These are phyloP conservation scores for Cyathus striatus DNA, from an alignment of 768 basidiomycete genomes.

Conservation along the genomic window DNA sequence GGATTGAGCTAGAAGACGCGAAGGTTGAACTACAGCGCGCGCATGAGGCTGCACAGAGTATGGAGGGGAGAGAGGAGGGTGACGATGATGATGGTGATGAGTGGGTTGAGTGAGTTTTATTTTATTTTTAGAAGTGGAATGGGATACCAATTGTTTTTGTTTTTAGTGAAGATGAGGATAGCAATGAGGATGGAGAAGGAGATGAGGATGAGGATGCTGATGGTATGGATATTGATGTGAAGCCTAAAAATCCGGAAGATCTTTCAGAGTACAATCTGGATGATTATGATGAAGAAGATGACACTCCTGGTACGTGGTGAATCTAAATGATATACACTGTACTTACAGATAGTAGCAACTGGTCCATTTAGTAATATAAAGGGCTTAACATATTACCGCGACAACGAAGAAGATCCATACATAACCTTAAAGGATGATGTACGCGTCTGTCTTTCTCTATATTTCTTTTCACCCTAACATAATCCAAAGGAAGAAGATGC, in stretches of 20 bases:
- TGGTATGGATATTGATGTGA: constrained; percentile 59
- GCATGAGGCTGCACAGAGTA: constrained; percentile 66
- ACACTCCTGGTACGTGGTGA: constrained; percentile 23
- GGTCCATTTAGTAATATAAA: constrained; percentile 96
- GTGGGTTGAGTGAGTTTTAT: constrained; percentile 84
- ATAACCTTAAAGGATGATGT: constrained; percentile 96
- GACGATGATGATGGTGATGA: constrained; percentile 48
- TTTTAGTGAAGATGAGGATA: no score
- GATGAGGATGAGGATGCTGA: constrained; percentile 33
- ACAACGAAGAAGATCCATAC: constrained; percentile 94
- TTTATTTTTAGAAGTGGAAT: constrained; percentile 6
- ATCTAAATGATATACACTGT: no score
- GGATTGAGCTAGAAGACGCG: constrained; percentile 88
- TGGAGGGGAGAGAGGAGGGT: constrained; percentile 63
- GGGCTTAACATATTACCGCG: constrained; percentile 85
- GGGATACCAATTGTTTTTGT: constrained; percentile 10
- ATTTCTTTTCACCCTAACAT: constrained; percentile 7
- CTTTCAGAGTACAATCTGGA: constrained; percentile 87
- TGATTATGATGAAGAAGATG: constrained; percentile 81
- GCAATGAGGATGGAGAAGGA: no score
- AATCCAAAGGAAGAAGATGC: constrained; percentile 58
- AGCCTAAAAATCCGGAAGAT: constrained; percentile 47
- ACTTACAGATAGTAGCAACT: constrained; percentile 29
- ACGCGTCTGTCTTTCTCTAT: constrained; percentile 12
- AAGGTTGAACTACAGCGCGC: constrained; percentile 79